Evolutionary conservation across 2,329 filamentous ascomycete genomes (phyloP).

Genomic region (Pleomassaria siparia): DNA sequence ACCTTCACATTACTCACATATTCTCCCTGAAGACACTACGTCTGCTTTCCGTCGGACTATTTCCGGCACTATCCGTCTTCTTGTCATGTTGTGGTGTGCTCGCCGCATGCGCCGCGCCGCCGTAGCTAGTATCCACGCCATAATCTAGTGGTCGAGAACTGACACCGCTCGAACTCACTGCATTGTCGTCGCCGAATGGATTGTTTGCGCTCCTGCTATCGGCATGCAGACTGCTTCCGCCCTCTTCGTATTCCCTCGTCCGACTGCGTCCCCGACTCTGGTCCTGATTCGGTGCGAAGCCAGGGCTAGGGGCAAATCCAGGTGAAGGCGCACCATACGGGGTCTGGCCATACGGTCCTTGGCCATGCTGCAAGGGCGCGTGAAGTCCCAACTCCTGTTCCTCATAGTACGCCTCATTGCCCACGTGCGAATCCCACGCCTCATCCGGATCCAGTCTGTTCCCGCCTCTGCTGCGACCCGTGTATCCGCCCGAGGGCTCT

Average conservation of each 20-base stretch:
- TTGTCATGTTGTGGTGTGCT: background rate
- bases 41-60: conserved; percentile 65
- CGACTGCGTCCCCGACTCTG: conserved; percentile 49
- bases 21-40: conserved; percentile 71
- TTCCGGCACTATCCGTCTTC: conserved; percentile 36
- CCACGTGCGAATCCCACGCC: conserved; percentile 81
- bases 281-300: conserved; percentile 17
- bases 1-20: too few relatives aligned
- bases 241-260: conserved; percentile 51
- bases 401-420: conserved; percentile 76
- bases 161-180: conserved; percentile 62
- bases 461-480: conserved; percentile 43
- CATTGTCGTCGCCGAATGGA: conserved; percentile 47
- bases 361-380: conserved; percentile 46
- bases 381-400: conserved; percentile 70
- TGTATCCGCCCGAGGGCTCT: conserved; percentile 55
- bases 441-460: conserved; percentile 80
- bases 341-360: too few relatives aligned
- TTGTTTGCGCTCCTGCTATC: conserved; percentile 35
- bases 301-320: conserved; percentile 20
- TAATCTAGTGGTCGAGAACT: conserved; percentile 69
- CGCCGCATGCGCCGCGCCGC: conserved; percentile 9
- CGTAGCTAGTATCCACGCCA: conserved; percentile 49
- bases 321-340: conserved; percentile 31
- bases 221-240: conserved; percentile 15